These are phyloP conservation scores for Nakaseomyces delphensis DNA, from an alignment of 1,139 yeast species.

Conservation along the genomic window DNA sequence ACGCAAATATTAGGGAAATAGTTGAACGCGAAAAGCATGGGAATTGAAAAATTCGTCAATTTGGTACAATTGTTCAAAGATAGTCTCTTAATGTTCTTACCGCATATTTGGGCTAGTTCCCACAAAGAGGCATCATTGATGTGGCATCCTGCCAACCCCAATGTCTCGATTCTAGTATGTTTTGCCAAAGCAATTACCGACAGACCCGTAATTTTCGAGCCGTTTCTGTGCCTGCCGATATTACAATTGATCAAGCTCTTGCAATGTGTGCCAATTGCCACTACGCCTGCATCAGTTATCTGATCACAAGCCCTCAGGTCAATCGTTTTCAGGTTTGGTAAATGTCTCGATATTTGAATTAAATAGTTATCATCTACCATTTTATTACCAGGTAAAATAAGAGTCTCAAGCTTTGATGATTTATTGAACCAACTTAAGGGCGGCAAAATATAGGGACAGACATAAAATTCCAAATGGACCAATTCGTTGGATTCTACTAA, in stretches of 20 bases:
- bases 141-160: conserved; percentile 85
- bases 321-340: conserved; percentile 54
- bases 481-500: conserved; percentile 41
- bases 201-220: conserved; percentile 62
- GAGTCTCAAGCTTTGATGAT: conserved; percentile 40
- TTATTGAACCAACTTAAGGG: conserved; percentile 37
- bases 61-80: conserved; percentile 69
- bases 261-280: conserved; percentile 55
- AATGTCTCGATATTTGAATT: conserved; percentile 40
- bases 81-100: conserved; percentile 50
- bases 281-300: conserved; percentile 67
- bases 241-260: conserved; percentile 49
- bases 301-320: conserved; percentile 82
- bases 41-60: conserved; percentile 59
- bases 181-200: conserved; percentile 52
- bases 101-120: conserved; percentile 64
- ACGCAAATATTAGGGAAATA: conserved; percentile 59
- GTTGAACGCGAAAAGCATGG: conserved; percentile 46
- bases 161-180: conserved; percentile 50
- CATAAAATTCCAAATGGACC: conserved; percentile 67
- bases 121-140: conserved; percentile 69
- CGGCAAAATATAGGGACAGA: conserved; percentile 69
- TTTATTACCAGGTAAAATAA: conserved; percentile 71
- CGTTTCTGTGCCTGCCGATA: conserved; percentile 69
- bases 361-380: conserved; percentile 54